These are phyloP conservation scores for Hansenula anomala DNA, from an alignment of 1,139 yeast species.

Conservation along the genomic window DNA sequence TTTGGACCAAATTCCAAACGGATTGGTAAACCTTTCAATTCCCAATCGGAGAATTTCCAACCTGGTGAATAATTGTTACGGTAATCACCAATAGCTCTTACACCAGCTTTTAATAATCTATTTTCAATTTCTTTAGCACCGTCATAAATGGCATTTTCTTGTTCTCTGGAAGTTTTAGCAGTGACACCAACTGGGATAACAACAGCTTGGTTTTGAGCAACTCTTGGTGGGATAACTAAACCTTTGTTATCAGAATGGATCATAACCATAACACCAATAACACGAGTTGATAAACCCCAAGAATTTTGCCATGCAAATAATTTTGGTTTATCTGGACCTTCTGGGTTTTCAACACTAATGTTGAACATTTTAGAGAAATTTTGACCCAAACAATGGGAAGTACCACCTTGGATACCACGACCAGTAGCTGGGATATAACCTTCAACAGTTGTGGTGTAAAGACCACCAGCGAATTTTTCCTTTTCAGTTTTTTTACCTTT, in stretches of 20 bases:
- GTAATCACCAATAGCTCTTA: constrained; percentile 81
- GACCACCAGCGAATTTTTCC: constrained; percentile 98
- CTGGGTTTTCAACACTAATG: constrained; percentile 92
- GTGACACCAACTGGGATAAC: constrained; percentile 95
- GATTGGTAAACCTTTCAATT: constrained; percentile 91
- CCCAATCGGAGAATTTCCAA: constrained; percentile 98
- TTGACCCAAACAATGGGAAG: constrained; percentile 96
- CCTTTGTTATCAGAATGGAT: constrained; percentile 98
- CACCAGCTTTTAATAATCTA: constrained; percentile 48
- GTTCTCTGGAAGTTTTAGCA: constrained; percentile 74
- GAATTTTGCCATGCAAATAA: constrained; percentile 93
- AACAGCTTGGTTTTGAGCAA: constrained; percentile 87
- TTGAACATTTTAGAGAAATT: constrained; percentile 98
- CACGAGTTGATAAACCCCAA: constrained; percentile 99
- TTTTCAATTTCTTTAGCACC: constrained; percentile 68
- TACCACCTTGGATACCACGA: constrained; percentile 99
- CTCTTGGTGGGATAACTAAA: constrained; percentile 95
- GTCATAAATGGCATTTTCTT: constrained; percentile 60
- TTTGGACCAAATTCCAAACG: constrained; percentile 96
- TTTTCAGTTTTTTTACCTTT: constrained; percentile 95
- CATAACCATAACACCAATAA: constrained; percentile 99
- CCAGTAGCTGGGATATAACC: constrained; percentile 98
- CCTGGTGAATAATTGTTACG: constrained; percentile 96
- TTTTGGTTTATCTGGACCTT: constrained; percentile 81
- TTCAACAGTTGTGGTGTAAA: constrained; percentile 91